These are phyloP conservation scores for Leucoagaricus sp. DNA, from an alignment of 1,284 basidiomycete species.

Conservation along the genomic window DNA sequence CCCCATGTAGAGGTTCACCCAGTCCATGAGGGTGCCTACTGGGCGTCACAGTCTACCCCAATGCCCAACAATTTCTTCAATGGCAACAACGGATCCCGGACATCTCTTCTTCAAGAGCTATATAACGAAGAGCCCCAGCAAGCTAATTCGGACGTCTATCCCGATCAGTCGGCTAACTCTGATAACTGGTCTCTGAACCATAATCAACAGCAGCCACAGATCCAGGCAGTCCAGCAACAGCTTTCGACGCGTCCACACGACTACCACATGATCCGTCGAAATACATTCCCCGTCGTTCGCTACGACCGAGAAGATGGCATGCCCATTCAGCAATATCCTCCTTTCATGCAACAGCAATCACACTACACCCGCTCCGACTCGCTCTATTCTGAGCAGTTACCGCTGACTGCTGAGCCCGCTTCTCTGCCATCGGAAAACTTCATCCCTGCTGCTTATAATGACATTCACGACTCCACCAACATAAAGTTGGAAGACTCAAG, in stretches of 20 bases:
- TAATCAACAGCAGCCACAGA: slow-evolving; percentile 34
- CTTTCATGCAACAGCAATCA: slow-evolving; percentile 36
- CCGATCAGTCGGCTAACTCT: slow-evolving; percentile 12
- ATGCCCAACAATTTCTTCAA: slow-evolving; percentile 26
- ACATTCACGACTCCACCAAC: slow-evolving; percentile 47
- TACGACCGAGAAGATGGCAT: slow-evolving; percentile 57
- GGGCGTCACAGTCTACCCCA: slow-evolving; percentile 20
- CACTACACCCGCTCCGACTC: slow-evolving; percentile 16
- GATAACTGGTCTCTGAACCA: slow-evolving; percentile 14
- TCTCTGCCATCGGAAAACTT: slow-evolving; percentile 25
- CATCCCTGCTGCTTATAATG: slow-evolving; percentile 47
- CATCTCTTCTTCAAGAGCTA: slow-evolving; percentile 67
- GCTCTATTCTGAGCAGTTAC: slow-evolving; percentile 31
- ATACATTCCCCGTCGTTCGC: slow-evolving; percentile 72
- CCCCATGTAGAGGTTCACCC: slow-evolving; percentile 35
- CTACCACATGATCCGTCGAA: slow-evolving; percentile 56
- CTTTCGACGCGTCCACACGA: slow-evolving; percentile 38
- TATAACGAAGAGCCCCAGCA: slow-evolving; percentile 56
- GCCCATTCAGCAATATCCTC: slow-evolving; percentile 45
- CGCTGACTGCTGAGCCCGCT: slow-evolving; percentile 35
- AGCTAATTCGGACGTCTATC: slow-evolving; percentile 22
- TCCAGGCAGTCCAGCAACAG: slow-evolving; percentile 32
- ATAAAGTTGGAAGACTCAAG: slow-evolving; percentile 67
- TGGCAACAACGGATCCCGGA: slow-evolving; percentile 41
- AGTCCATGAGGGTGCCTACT: slow-evolving; percentile 27